Evolutionary conservation across 148 eudicot genomes (phyloP).

Genomic region (Arbutus unedo): DNA sequence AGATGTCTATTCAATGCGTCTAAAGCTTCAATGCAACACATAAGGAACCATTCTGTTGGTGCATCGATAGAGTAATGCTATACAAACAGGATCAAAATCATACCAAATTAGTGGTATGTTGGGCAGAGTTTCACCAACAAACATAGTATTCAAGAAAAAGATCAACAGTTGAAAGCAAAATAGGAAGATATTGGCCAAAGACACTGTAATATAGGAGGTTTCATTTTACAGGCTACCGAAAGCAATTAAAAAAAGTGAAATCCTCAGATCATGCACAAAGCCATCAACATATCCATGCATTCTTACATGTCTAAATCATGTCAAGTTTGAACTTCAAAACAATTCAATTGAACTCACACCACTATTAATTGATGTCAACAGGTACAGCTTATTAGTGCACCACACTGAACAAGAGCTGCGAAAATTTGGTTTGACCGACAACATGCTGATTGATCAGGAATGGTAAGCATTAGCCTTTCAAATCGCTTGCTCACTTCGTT

Average conservation of each 20-base stretch:
- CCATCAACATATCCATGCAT: neutral
- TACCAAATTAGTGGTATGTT: neutral
- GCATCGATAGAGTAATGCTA: neutral
- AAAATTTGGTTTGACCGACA: slow-evolving; percentile 47
- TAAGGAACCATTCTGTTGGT: neutral
- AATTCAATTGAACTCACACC: neutral
- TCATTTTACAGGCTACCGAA: neutral
- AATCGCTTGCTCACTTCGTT: neutral
- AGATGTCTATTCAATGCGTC: too few species aligned
- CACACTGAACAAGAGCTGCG: slow-evolving; percentile 38
- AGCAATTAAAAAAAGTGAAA: neutral
- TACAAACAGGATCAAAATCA: neutral
- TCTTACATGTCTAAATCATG: neutral
- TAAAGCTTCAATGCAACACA: neutral
- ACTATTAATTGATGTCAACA: slow-evolving; percentile 13
- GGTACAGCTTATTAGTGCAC: slow-evolving; percentile 49
- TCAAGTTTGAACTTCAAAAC: neutral
- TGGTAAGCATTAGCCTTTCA: slow-evolving; percentile 26
- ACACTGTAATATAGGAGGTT: neutral
- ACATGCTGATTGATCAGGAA: slow-evolving; percentile 52
- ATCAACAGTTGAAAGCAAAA: neutral
- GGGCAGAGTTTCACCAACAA: neutral
- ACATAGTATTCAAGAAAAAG: neutral
- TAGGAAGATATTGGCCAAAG: neutral
- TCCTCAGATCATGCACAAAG: neutral